A percentile compares a stretch with the other conserved stretches of the same genome.
These are phyloP conservation scores for Rhodamnia argentea DNA, from an alignment of 345 rosid species.

Conservation along the genomic window DNA sequence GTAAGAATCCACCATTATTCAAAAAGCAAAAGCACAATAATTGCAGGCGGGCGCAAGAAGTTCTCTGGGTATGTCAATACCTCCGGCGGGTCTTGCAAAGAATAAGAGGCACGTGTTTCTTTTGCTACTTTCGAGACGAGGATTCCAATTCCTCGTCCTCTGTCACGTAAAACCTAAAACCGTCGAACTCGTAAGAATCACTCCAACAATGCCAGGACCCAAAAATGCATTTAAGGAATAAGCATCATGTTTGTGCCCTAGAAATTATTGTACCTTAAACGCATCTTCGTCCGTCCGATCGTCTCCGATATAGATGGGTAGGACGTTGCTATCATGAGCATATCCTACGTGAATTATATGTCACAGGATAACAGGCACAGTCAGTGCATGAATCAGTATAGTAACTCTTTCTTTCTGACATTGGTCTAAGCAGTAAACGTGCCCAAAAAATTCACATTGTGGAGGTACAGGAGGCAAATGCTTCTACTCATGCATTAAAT, in stretches of 20 bases:
- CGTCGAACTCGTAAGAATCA: neutral
- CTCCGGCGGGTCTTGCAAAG: slow-evolving; percentile 85
- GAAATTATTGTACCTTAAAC: slow-evolving; percentile 42
- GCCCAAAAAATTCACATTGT: neutral
- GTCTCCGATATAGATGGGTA: slow-evolving; percentile 86
- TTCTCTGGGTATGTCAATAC: slow-evolving; percentile 4
- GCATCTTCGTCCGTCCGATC: slow-evolving; percentile 96
- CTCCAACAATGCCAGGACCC: neutral
- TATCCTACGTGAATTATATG: slow-evolving; percentile 26
- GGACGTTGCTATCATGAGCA: slow-evolving; percentile 53
- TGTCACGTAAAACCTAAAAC: slow-evolving; percentile 52
- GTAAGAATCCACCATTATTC: neutral
- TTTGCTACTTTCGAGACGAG: slow-evolving; percentile 79
- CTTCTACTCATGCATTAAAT: neutral
- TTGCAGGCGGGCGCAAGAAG: neutral
- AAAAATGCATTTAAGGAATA: neutral
- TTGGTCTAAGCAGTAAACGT: neutral
- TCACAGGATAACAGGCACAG: neutral
- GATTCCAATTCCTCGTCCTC: slow-evolving; percentile 82
- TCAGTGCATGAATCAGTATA: neutral
- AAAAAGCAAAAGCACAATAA: neutral
- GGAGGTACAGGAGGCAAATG: neutral
- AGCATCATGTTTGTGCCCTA: neutral
- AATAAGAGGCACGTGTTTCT: slow-evolving; percentile 81
- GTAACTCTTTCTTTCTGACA: neutral